Base-by-base conservation (phyloP, 768 basidiomycete species). In the Phallus indusiatus region DNA sequence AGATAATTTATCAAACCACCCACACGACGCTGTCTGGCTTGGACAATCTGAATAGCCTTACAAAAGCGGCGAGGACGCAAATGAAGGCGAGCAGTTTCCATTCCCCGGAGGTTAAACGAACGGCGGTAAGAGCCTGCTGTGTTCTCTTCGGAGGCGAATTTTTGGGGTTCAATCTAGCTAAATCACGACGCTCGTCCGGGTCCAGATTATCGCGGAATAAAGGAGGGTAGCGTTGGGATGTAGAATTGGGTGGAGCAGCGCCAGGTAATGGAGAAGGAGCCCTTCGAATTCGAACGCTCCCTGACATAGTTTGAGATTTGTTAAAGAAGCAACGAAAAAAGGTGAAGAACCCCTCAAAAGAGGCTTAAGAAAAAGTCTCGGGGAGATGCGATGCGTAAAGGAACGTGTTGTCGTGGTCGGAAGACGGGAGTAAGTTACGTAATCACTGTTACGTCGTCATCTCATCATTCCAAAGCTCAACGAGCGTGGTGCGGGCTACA, bases 11-110 rank as follows among this genome's bases (percentile, higher is more conserved):
- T 37, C 36, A 46, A 1, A 20, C 36, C 3, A 80, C 90, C 75
- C 64, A 94, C 91, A 99, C 95, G 47, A 99, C 92, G 66, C 92
- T 94, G 59, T 83, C 78, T 0, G 95, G 95, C 67, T 84, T 83
- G 47, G 88, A 90, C 48, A 99, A 74, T 55, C 86, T 81, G 73
- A 88, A 96, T 59, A 94, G 70, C 51, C 95, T 81, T n/a, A 97
- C 90, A n/a, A 76, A 81, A 7, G 76, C 71, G 1, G 91, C 94
- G 53, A 96, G 67, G 9, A 91, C 60, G 34, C 85, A 73, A 55
- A 96, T 68, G 22, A 82, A 66, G 17, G 81, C 68, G 8, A 96
- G 73, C 52, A 94, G 71, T 67, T 86, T 88, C 81, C 82, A 87
- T 67, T 95, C 94, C 47, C 82, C 89, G 3, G 74, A 70, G 20